Evolutionary conservation across 345 rosid species (phyloP).

Genomic region (Camelina hispida): DNA sequence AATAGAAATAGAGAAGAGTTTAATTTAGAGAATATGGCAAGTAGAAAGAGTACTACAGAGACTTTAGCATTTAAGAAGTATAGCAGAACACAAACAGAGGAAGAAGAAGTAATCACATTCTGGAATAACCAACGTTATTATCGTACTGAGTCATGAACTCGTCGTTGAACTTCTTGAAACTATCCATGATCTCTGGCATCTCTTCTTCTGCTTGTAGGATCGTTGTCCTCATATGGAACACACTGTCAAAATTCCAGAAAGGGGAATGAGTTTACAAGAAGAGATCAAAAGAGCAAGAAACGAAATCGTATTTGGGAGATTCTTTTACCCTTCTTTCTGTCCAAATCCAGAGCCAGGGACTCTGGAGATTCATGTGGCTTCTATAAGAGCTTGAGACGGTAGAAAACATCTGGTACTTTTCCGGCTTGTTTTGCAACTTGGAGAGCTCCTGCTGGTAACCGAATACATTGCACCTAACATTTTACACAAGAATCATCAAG

Average conservation of each 20-base stretch:
- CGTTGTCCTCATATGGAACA: conserved; percentile 94
- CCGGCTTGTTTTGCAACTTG: conserved; percentile 85
- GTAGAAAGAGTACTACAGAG: conserved; percentile 21
- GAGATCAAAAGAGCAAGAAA: not conserved
- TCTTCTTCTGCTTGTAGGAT: conserved; percentile 95
- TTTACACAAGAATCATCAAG: conserved; percentile 25
- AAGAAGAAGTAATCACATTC: conserved; percentile 57
- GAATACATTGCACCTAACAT: conserved; percentile 95
- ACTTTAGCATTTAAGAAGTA: conserved; percentile 35
- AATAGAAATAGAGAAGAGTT: conserved; percentile 13
- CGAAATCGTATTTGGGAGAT: not conserved
- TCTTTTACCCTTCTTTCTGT: conserved; percentile 89
- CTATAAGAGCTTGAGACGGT: conserved; percentile 92
- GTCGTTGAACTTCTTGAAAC: conserved; percentile 97
- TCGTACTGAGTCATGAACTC: conserved; percentile 93
- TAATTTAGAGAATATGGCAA: not conserved
- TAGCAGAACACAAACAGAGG: conserved; percentile 28
- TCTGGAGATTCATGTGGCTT: no score
- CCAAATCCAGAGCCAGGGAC: conserved; percentile 99
- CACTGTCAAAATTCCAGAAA: conserved; percentile 51
- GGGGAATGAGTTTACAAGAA: not conserved
- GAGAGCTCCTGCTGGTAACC: conserved; percentile 78
- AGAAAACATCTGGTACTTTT: conserved; percentile 93
- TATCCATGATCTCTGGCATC: conserved; percentile 90
- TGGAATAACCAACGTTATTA: conserved; percentile 61